phyloP scores from a whole-genome alignment of 768 basidiomycete species.

The Kwoniella sp. region DNA sequence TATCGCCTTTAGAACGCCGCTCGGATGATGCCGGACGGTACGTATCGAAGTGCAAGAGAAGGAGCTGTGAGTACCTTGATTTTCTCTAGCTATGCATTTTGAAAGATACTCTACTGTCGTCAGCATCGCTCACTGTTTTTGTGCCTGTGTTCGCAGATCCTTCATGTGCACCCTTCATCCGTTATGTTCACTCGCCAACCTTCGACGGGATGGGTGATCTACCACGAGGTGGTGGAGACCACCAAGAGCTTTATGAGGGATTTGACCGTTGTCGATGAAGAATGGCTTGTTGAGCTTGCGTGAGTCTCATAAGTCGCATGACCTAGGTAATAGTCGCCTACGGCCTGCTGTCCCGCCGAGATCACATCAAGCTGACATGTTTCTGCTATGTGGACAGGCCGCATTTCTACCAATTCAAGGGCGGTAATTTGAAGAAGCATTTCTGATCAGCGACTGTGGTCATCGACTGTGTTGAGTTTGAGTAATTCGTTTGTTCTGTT shows the following conservation, averaged over 20 bases:
- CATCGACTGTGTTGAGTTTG: background rate
- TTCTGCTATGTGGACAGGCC: constrained; percentile 24
- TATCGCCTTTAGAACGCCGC: constrained; percentile 69
- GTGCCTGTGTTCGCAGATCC: too few species aligned
- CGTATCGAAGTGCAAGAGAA: constrained; percentile 84
- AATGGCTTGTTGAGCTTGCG: constrained; percentile 69
- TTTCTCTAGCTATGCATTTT: too few species aligned
- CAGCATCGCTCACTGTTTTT: too few species aligned
- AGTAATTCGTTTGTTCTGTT: too few species aligned
- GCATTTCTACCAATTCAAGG: constrained; percentile 51
- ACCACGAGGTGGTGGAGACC: constrained; percentile 94
- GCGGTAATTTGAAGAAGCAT: constrained; percentile 47
- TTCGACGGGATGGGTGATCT: constrained; percentile 87
- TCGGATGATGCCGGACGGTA: constrained; percentile 86
- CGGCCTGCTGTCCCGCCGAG: background rate
- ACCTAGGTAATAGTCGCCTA: too few species aligned
- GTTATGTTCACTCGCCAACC: constrained; percentile 92
- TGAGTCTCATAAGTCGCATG: too few species aligned
- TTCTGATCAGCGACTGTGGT: constrained; percentile 8
- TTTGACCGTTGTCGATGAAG: constrained; percentile 89
- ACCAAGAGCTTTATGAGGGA: constrained; percentile 92
- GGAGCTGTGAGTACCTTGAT: constrained; percentile 73
- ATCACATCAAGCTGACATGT: constrained; percentile 16
- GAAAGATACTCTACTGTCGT: too few species aligned
- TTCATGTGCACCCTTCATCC: constrained; percentile 91